These are phyloP conservation scores for Glutinoglossum americanum DNA, from an alignment of 495 filamentous ascomycete species.

Conservation along the genomic window DNA sequence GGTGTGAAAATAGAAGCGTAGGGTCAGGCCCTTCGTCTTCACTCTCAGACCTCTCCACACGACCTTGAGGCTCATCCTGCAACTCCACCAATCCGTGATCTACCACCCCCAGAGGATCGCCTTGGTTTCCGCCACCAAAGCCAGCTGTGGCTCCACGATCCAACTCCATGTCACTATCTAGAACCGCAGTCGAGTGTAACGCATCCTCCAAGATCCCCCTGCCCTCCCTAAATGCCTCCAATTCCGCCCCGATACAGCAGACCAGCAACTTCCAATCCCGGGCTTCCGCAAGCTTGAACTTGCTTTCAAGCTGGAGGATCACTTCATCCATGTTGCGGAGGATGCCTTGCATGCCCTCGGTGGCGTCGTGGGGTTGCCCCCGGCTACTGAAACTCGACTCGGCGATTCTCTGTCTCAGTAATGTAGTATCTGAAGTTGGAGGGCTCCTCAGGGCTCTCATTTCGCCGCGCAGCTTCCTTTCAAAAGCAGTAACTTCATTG, in stretches of 20 bases:
- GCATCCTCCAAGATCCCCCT: constrained; percentile 36
- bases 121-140: not conserved
- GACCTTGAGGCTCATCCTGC: not conserved
- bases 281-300: constrained; percentile 35
- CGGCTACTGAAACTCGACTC: not conserved
- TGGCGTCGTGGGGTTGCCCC: not conserved
- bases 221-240: constrained; percentile 61
- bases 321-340: constrained; percentile 30
- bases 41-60: not conserved
- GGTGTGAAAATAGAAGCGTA: not conserved
- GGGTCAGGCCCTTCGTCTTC: constrained; percentile 6
- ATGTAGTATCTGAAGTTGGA: not conserved
- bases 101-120: not conserved
- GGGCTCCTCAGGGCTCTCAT: constrained; percentile 19
- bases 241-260: constrained; percentile 70
- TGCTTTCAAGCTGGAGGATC: constrained; percentile 34
- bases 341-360: not conserved
- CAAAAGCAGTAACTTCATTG: constrained; percentile 42
- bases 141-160: not conserved
- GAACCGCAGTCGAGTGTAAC: constrained; percentile 11
- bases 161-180: not conserved
- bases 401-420: not conserved
- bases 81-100: not conserved
- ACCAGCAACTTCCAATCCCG: constrained; percentile 73
- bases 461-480: constrained; percentile 33